These are phyloP conservation scores for Heritiera littoralis DNA, from an alignment of 345 rosid genomes.

Conservation along the genomic window DNA sequence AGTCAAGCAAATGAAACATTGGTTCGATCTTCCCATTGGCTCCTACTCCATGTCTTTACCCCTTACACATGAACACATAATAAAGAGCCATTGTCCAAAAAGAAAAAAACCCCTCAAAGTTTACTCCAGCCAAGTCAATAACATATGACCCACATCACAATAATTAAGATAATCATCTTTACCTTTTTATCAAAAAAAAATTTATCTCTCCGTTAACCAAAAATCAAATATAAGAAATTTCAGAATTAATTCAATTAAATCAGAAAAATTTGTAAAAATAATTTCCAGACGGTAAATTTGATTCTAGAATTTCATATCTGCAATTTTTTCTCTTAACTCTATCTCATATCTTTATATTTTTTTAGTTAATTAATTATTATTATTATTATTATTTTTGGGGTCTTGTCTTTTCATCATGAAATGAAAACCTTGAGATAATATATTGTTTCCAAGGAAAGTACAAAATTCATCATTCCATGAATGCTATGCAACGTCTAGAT, in stretches of 20 bases:
- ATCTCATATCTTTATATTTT: too few relatives aligned
- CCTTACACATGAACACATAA: background rate
- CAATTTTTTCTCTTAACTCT: too few relatives aligned
- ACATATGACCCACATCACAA: background rate
- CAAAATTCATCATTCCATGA: background rate
- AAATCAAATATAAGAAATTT: background rate
- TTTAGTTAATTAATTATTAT: background rate
- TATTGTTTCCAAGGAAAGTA: background rate
- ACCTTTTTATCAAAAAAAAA: background rate
- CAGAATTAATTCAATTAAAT: background rate
- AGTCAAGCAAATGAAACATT: background rate
- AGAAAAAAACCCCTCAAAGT: background rate
- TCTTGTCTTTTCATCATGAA: background rate
- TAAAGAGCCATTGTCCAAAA: background rate
- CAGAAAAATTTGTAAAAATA: too few relatives aligned
- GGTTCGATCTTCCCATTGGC: background rate
- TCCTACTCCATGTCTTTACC: background rate
- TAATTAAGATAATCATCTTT: background rate
- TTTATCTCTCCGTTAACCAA: background rate
- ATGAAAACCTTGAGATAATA: background rate
- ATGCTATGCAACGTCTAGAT: background rate
- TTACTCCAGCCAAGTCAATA: background rate
- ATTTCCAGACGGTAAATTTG: too few relatives aligned
- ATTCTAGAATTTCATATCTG: too few relatives aligned
- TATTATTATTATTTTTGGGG: background rate